Evolutionary conservation across 495 filamentous ascomycete genomes (phyloP), one percentile per base, ranked within the genome.

Genomic region (Aspergillus biplanus): DNA sequence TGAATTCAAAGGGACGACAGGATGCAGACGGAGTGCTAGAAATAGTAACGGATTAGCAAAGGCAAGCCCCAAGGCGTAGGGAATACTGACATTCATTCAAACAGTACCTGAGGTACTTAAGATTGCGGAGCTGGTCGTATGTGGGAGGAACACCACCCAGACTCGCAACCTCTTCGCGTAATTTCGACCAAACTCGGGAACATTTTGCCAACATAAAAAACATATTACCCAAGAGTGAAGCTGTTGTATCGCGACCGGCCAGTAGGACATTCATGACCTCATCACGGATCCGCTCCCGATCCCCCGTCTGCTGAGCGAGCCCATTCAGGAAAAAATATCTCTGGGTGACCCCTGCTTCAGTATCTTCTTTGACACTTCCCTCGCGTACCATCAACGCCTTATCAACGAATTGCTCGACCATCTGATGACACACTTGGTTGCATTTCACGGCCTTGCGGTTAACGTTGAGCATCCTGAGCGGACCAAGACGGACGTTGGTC

Each of bases 51-150:
- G 33, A 32, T 15, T 7, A 50, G 6, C 9, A 27, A 6, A 27
- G 21, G 0, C 6, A 33, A 6, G n/a, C 35, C 2, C 9, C 15
- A 9, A 12, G 42, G 8, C 39, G 1, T n/a, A 50, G 11, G 27
- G 6, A 16, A 42, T 0, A 35, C 59, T 66, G 50, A 58, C 64
- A 50, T 59, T 68, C 66, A 35, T 62, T 68, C 11, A 69, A 61
- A 78, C 92, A 37, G 85, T 90, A 57, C 90, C 90, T 78, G 89
- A 90, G 89, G 87, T 92, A 71, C 65, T 89, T 21, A 84, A 87
- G 12, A 90, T 92, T 66, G 87, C 90, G 13, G 89, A 94, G 76
- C 84, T 86, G 5, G 90, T 91, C 68, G 76, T 91, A 27, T 84
- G 65, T 64, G 0, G 65, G 65, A 34, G 61, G 52, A 6, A 47